These are phyloP conservation scores for Pseudocercospora musae DNA, from an alignment of 2,329 filamentous ascomycete genomes.

Conservation along the genomic window DNA sequence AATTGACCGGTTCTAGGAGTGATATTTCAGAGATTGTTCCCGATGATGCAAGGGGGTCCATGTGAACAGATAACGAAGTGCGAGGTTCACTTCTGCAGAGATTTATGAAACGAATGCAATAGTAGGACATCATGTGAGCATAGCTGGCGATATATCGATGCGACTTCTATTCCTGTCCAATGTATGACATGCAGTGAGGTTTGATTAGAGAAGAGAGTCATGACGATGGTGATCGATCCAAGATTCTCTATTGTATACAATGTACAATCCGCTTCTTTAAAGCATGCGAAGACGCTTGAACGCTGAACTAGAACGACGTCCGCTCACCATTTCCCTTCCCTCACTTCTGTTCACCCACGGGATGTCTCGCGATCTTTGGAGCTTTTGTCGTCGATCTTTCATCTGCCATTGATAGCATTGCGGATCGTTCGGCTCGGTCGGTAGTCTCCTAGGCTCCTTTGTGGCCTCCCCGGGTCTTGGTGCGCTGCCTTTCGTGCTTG, in stretches of 20 bases:
- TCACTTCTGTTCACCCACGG: too few relatives aligned
- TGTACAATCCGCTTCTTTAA: background rate
- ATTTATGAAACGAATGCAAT: background rate
- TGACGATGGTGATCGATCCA: background rate
- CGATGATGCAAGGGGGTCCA: background rate
- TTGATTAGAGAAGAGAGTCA: background rate
- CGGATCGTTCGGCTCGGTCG: conserved; percentile 18
- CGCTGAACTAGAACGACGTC: background rate
- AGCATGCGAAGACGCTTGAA: background rate
- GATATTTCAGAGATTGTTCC: background rate
- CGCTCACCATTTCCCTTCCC: too few relatives aligned
- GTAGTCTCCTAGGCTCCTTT: conserved; percentile 17
- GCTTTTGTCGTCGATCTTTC: background rate
- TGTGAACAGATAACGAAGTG: background rate
- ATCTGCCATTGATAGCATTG: conserved; percentile 9
- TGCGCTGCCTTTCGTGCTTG: background rate
- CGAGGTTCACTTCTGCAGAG: background rate
- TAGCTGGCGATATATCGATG: background rate
- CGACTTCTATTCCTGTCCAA: background rate
- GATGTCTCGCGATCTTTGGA: too few relatives aligned
- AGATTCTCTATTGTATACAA: background rate
- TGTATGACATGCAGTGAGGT: background rate
- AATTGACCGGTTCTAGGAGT: background rate
- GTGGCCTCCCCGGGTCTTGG: background rate
- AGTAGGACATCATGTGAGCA: background rate